Evolutionary conservation across 441 rosid genomes (phyloP), one percentile per base, ranked within the genome.

Genomic region (Eruca vesicaria): DNA sequence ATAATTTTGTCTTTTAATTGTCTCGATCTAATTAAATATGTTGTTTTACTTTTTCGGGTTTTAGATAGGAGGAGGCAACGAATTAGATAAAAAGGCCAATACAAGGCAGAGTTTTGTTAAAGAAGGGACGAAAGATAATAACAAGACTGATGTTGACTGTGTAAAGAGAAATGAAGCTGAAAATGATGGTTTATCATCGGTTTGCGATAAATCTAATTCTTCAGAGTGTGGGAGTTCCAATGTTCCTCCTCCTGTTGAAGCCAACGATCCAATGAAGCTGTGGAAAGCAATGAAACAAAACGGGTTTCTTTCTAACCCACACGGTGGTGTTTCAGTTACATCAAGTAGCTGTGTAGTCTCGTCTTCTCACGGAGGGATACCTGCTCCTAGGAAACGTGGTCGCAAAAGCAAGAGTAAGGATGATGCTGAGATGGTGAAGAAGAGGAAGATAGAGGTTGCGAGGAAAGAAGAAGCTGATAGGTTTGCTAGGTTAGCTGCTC

Each of bases 231-330:
- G 84, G 65, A 91, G 97, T 75, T 82, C 91, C 58, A 80, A 77
- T 64, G 86, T 79, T 61, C 84, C 89, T 61, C 84, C 89, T 28
- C 31, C 31, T 43, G 45, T 68, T 52, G 85, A 76, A 77, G 85
- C 74, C 79, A 89, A 80, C 76, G 96, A 93, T 82, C 68, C 97
- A 2, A 69, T 93, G 80, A 86, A 77, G 76, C 36, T 87, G 53
- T 93, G 99, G 99, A 84, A 84, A 81, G 92, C 84, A 76, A 90
- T 96, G 98, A 96, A 93, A 81, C 90, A 85, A 71, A 95, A 90
- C 16, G 97, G 98, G 19, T 96, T 88, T 67, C 83, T 92, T 4
- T 85, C 91, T 36, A 64, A 62, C 12, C 82, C 88, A 41, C 83
- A 84, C 38, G 83, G 84, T 59, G 89, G 85, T 36, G 59, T 78